phyloP scores from a whole-genome alignment of 1,139 yeast species.

The Pichia inconspicua region DNA sequence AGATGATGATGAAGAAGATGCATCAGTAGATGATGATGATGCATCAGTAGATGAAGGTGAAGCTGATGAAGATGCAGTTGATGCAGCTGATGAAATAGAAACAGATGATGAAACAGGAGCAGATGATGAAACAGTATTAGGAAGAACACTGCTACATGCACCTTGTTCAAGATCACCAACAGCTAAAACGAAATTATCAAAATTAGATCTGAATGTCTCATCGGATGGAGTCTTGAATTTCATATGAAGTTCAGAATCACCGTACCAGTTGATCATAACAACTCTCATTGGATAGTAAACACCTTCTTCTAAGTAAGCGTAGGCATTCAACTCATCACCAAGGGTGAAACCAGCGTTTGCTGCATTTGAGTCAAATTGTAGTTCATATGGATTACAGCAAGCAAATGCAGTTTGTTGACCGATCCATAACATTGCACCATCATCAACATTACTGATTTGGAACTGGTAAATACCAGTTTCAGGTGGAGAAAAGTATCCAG shows the following conservation, averaged over 20 bases:
- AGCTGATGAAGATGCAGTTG: constrained; percentile 15
- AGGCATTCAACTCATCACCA: constrained; percentile 1
- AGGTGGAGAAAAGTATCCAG: constrained; percentile 18
- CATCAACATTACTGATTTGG: constrained; percentile 9
- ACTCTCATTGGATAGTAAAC: constrained; percentile 17
- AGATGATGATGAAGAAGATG: constrained; percentile 5
- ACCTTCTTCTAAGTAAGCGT: constrained; percentile 10
- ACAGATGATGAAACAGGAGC: constrained; percentile 29
- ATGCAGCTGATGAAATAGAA: constrained; percentile 24
- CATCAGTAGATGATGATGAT: constrained; percentile 3
- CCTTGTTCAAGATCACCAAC: not conserved
- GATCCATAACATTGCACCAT: constrained; percentile 14
- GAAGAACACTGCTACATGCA: constrained; percentile 2
- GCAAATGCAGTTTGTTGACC: constrained; percentile 12
- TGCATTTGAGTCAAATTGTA: constrained; percentile 8
- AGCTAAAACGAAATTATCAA: not conserved
- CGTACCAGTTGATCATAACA: constrained; percentile 13
- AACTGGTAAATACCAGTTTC: constrained; percentile 15
- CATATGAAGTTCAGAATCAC: constrained; percentile 8
- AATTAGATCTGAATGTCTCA: not conserved
- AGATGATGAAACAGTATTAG: not conserved
- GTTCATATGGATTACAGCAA: constrained; percentile 12
- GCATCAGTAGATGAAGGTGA: constrained; percentile 26
- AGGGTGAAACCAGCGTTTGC: not conserved
- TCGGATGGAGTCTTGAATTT: not conserved